These are phyloP conservation scores for Blumeria graminis DNA, from an alignment of 2,329 filamentous ascomycete genomes.

Conservation along the genomic window DNA sequence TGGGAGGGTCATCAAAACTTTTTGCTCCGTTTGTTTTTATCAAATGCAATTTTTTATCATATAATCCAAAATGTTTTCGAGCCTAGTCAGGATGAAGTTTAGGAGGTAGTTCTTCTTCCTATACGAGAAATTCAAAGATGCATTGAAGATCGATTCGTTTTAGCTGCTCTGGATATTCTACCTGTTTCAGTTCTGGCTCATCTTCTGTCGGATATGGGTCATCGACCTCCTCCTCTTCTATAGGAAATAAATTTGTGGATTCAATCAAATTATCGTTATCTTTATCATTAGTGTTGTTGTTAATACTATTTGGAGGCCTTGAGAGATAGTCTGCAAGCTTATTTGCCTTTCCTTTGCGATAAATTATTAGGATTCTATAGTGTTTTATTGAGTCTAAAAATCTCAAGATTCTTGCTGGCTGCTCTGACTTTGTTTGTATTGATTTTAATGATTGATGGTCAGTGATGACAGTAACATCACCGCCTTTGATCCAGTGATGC, in stretches of 20 bases:
- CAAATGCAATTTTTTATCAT: not conserved
- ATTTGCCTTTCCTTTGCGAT: not conserved
- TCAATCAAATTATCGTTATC: no score
- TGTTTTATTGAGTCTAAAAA: not conserved
- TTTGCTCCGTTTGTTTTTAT: not conserved
- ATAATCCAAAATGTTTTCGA: not conserved
- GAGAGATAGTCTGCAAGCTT: not conserved
- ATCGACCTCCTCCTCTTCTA: not conserved
- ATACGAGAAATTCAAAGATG: not conserved
- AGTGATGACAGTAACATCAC: not conserved
- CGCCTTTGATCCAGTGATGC: not conserved
- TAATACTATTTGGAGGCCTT: not conserved
- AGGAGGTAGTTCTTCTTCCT: not conserved
- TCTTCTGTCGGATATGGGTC: not conserved
- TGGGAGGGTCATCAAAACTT: not conserved
- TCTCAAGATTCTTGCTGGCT: not conserved
- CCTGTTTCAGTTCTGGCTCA: not conserved
- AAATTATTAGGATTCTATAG: not conserved
- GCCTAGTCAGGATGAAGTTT: not conserved
- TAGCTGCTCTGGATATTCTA: not conserved
- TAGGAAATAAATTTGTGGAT: not conserved
- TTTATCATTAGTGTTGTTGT: no score
- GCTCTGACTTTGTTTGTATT: not conserved
- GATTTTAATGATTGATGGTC: constrained; percentile 1
- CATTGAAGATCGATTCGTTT: not conserved